Conservation (phyloP, 345 rosid genomes). For the Aethionema arabicum region DNA sequence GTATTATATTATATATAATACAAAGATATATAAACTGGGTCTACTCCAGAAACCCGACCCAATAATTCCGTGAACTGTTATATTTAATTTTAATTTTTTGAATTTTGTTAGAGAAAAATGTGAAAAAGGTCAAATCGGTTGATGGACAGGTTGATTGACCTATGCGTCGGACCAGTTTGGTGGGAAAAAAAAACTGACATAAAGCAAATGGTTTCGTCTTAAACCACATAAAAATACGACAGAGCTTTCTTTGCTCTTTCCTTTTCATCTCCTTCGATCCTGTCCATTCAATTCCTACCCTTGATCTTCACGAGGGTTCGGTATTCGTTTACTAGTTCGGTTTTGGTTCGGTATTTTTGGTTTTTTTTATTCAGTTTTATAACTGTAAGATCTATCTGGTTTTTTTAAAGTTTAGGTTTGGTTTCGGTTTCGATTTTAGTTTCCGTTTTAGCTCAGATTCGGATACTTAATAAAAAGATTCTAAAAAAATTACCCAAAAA, state of each 20-base stretch:
- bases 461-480: too few species aligned
- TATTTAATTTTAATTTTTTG: neutral
- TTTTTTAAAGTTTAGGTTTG: too few species aligned
- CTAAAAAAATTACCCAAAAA: too few species aligned
- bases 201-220: constrained; percentile 29
- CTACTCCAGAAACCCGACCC: constrained; percentile 12
- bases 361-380: too few species aligned
- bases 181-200: constrained; percentile 33
- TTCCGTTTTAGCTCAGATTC: too few species aligned
- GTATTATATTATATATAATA: neutral
- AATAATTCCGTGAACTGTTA: neutral
- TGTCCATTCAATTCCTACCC: constrained; percentile 21
- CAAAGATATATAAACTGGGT: neutral
- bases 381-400: too few species aligned
- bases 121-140: constrained; percentile 35
- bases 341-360: too few species aligned
- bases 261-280: constrained; percentile 19
- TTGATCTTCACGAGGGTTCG: constrained; percentile 20
- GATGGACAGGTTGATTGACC: constrained; percentile 51
- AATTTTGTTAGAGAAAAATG: constrained; percentile 7
- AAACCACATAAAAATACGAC: constrained; percentile 17
- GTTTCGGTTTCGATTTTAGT: too few species aligned
- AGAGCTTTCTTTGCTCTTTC: constrained; percentile 30
- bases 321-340: too few species aligned
- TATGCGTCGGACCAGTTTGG: constrained; percentile 35